Conservation (phyloP, 2,329 filamentous ascomycete genomes). For the Fusarium luffae region DNA sequence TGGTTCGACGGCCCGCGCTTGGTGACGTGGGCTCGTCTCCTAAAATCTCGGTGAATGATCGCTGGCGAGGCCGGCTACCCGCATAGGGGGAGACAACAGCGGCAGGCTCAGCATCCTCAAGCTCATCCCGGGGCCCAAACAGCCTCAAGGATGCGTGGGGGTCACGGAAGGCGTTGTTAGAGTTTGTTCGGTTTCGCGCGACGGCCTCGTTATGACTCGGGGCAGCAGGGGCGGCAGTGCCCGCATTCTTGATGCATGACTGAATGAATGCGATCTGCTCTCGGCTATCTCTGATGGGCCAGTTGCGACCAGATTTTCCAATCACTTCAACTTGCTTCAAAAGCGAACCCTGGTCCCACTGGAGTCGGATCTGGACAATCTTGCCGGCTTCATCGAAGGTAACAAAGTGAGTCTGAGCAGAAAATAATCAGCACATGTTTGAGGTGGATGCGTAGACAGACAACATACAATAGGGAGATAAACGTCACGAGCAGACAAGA, state of each 20-base stretch:
- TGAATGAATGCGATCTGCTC: conserved; percentile 85
- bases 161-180: conserved; percentile 67
- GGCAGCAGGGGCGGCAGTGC: conserved; percentile 48
- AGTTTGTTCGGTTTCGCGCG: conserved; percentile 62
- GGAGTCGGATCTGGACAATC: conserved; percentile 87
- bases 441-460: background rate
- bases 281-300: conserved; percentile 89
- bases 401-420: conserved; percentile 82
- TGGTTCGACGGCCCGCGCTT: conserved; percentile 59
- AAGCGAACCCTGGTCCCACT: conserved; percentile 94
- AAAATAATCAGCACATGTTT: conserved; percentile 19
- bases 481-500: conserved; percentile 83
- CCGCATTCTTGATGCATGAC: conserved; percentile 65
- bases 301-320: conserved; percentile 88
- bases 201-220: conserved; percentile 53
- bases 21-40: conserved; percentile 65
- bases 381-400: conserved; percentile 80
- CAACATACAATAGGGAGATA: conserved; percentile 81
- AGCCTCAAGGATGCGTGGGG: conserved; percentile 79
- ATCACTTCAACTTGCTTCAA: conserved; percentile 96
- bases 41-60: conserved; percentile 79
- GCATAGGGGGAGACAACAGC: conserved; percentile 70
- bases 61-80: conserved; percentile 69
- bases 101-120: conserved; percentile 61
- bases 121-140: conserved; percentile 75